phyloP scores from a whole-genome alignment of 2,329 filamentous ascomycete species.

The Trichoderma polysporum region DNA sequence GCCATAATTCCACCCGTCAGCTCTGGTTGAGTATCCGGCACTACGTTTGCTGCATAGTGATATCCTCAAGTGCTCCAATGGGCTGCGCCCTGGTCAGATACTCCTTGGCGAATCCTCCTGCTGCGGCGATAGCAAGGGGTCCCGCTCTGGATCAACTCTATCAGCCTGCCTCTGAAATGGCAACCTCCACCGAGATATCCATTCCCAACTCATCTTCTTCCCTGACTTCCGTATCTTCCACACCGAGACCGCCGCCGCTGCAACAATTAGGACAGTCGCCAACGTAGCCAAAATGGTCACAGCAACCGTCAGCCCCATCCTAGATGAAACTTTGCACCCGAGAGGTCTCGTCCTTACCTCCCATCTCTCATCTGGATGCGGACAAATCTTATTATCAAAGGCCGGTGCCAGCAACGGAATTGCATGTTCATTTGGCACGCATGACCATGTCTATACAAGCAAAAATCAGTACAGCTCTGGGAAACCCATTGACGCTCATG shows the following conservation, averaged over 20 bases:
- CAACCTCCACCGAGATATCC: constrained; percentile 23
- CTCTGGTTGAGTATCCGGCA: constrained; percentile 59
- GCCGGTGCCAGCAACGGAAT: constrained; percentile 52
- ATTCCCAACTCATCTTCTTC: constrained; percentile 27
- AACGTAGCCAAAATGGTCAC: constrained; percentile 33
- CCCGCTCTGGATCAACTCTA: constrained; percentile 30
- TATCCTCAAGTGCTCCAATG: background rate
- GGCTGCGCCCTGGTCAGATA: background rate
- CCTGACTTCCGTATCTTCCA: constrained; percentile 27
- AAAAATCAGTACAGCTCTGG: background rate
- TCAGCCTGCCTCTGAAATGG: background rate
- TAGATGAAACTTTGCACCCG: constrained; percentile 38
- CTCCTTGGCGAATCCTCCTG: background rate
- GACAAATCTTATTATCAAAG: constrained; percentile 51
- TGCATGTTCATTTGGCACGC: constrained; percentile 50
- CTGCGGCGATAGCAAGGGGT: constrained; percentile 31
- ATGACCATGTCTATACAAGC: constrained; percentile 48
- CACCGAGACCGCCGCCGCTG: constrained; percentile 21
- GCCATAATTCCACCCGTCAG: constrained; percentile 87
- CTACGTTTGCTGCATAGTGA: background rate
- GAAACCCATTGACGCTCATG: background rate
- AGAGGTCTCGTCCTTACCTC: constrained; percentile 39
- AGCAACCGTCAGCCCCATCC: constrained; percentile 34
- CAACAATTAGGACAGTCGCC: constrained; percentile 28
- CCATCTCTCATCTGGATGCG: constrained; percentile 47